Conservation (phyloP, 139 green algal species). For the Coelastrella sp. region DNA sequence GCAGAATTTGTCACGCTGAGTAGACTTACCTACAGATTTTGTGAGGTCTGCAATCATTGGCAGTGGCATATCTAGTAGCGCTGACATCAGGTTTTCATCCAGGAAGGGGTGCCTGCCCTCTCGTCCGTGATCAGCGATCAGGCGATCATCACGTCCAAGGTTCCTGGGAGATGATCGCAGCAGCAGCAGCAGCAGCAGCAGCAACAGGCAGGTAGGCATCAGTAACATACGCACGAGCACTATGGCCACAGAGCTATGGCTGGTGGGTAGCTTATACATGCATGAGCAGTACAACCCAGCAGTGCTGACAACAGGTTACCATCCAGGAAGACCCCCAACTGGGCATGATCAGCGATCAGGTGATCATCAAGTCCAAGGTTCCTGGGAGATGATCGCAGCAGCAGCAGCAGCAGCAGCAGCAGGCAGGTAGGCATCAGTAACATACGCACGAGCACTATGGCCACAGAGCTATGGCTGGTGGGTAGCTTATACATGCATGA, state of each 20-base stretch:
- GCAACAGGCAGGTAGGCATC: background rate
- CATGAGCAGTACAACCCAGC: no score
- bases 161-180: no score
- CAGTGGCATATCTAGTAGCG: constrained; percentile 69
- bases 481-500: no score
- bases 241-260: no score
- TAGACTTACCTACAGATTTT: constrained; percentile 46
- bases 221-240: background rate
- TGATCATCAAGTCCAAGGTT: background rate
- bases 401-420: background rate
- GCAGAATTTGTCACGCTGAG: no score
- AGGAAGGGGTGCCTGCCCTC: constrained; percentile 94
- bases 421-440: background rate
- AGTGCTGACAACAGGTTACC: no score
- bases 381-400: background rate
- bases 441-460: background rate
- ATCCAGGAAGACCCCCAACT: no score
- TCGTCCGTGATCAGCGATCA: constrained; percentile 85
- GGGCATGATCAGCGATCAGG: no score
- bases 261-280: no score
- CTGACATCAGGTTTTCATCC: constrained; percentile 87
- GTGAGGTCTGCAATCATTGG: constrained; percentile 62
- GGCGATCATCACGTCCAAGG: constrained; percentile 92
- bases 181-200: background rate
- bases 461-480: no score